Conservation (phyloP, 805 yeast species). For the Lipomyces yamanashiensis region DNA sequence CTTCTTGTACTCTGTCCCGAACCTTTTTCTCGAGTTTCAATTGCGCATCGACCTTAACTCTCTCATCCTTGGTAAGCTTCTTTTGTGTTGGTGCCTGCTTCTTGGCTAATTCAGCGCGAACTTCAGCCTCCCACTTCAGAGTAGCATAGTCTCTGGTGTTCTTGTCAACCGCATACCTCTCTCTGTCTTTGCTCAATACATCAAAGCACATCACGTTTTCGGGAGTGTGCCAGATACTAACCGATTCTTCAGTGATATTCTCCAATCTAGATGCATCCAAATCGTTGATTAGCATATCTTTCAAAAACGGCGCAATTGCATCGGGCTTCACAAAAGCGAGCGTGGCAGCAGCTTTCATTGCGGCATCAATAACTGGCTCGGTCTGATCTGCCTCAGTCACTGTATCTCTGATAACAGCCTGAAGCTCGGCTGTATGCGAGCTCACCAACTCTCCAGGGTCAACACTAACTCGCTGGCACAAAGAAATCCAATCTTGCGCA, state of each 20-base stretch:
- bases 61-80: slow-evolving; percentile 80
- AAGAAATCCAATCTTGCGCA: slow-evolving; percentile 75
- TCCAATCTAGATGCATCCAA: slow-evolving; percentile 48
- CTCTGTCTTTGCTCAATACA: slow-evolving; percentile 55
- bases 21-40: slow-evolving; percentile 63
- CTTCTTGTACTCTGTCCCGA: slow-evolving; percentile 52
- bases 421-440: slow-evolving; percentile 40
- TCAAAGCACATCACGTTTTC: slow-evolving; percentile 75
- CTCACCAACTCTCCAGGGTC: slow-evolving; percentile 69
- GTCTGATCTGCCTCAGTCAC: slow-evolving; percentile 41
- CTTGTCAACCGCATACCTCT: slow-evolving; percentile 58
- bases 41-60: slow-evolving; percentile 62
- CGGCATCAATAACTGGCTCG: slow-evolving; percentile 38
- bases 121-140: slow-evolving; percentile 83
- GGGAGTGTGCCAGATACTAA: slow-evolving; percentile 67
- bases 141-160: slow-evolving; percentile 85
- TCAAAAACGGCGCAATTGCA: slow-evolving; percentile 57
- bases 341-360: slow-evolving; percentile 46
- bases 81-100: slow-evolving; percentile 43
- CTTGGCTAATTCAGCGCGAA: slow-evolving; percentile 70
- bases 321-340: slow-evolving; percentile 63
- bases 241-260: slow-evolving; percentile 54
- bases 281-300: slow-evolving; percentile 51
- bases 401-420: slow-evolving; percentile 38
- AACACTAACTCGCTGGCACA: slow-evolving; percentile 60